Conservation (phyloP, 176 grass and related monocot genomes). For the Neostapfia colusana region DNA sequence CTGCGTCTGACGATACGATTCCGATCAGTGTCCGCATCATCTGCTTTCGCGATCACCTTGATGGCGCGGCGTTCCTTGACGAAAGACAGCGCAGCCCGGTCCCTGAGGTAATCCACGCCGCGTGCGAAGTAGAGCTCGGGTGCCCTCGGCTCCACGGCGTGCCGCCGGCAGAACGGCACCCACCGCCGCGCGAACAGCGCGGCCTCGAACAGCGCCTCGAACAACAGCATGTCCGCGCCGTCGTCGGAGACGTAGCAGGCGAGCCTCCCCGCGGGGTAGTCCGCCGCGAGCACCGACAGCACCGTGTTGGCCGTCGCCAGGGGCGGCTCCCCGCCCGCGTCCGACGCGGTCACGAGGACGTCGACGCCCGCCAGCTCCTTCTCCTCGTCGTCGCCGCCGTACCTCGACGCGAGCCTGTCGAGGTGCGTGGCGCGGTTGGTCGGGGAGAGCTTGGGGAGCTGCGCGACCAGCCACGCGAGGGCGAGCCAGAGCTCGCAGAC, state of each 20-base stretch:
- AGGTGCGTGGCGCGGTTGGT: conserved; percentile 36
- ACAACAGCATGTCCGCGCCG: conserved; percentile 47
- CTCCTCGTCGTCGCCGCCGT: not conserved
- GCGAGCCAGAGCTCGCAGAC: conserved; percentile 54
- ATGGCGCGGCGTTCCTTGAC: conserved; percentile 60
- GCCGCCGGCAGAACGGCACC: conserved; percentile 56
- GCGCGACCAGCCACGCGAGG: conserved; percentile 41
- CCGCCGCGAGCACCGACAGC: conserved; percentile 57
- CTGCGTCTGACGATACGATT: not conserved
- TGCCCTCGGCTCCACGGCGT: conserved; percentile 53
- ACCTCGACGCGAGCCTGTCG: conserved; percentile 34
- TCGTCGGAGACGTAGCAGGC: conserved; percentile 66
- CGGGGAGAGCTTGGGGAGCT: conserved; percentile 53
- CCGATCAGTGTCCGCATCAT: not conserved
- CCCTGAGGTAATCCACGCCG: conserved; percentile 50
- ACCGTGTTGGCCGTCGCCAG: conserved; percentile 54
- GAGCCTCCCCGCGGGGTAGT: conserved; percentile 49
- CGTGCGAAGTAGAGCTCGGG: conserved; percentile 57
- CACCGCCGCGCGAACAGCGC: conserved; percentile 40
- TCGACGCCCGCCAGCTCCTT: conserved; percentile 34
- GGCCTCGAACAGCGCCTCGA: conserved; percentile 50
- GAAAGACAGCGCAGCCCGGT: conserved; percentile 45
- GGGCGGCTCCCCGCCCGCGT: conserved; percentile 34
- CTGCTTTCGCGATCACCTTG: conserved; percentile 36
- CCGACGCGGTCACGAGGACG: conserved; percentile 48